Percentiles rank a stretch among this genome's conserved stretches.
Evolutionary conservation across 495 filamentous ascomycete genomes (phyloP).

Genomic region (Articulospora tetracladia): DNA sequence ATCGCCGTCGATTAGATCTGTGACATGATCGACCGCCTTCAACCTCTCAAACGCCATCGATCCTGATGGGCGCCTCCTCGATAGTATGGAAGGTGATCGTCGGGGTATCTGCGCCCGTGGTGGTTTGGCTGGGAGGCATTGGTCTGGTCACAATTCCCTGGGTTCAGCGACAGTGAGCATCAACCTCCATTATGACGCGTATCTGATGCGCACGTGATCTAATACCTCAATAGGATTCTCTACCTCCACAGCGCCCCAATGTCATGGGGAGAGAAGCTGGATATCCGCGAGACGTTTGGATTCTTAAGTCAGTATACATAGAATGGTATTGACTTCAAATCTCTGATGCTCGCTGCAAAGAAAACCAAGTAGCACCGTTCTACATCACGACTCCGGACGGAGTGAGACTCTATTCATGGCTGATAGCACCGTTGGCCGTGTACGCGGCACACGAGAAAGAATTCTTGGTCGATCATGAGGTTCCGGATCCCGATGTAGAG

Average conservation of each 20-base stretch:
- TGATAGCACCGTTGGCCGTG: constrained; percentile 52
- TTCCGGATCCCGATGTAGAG: constrained; percentile 37
- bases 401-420: constrained; percentile 57
- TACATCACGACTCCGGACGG: constrained; percentile 52
- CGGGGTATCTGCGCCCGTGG: neutral
- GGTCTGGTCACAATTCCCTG: neutral
- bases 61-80: neutral
- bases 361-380: constrained; percentile 60
- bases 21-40: no score
- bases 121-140: neutral
- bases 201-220: constrained; percentile 1
- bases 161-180: constrained; percentile 5
- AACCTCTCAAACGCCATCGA: neutral
- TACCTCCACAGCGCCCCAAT: constrained; percentile 2
- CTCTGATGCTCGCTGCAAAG: no score
- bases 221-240: neutral
- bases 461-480: constrained; percentile 38
- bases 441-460: constrained; percentile 45
- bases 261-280: neutral
- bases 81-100: neutral
- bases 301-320: constrained; percentile 2
- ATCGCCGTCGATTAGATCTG: no score
- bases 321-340: constrained; percentile 3
- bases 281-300: constrained; percentile 1
- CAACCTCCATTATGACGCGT: neutral